phyloP scores from a whole-genome alignment of 2,329 filamentous ascomycete genomes.

The Talaromyces sp. region DNA sequence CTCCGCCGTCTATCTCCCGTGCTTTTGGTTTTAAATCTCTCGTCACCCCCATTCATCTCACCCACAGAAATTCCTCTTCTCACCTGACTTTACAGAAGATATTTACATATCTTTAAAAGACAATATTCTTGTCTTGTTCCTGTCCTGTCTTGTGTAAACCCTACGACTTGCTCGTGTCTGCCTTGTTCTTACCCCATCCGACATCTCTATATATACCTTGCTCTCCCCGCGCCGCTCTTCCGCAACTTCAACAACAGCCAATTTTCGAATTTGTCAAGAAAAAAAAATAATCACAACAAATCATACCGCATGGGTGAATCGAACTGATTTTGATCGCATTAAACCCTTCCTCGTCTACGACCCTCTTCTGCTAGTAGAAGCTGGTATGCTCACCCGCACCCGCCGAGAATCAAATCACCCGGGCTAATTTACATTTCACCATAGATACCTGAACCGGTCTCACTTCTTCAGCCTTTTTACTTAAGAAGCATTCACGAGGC shows the following conservation, averaged over 20 bases:
- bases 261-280: not conserved
- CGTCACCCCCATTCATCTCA: not conserved
- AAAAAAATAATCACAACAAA: not conserved
- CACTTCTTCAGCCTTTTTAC: slow-evolving; percentile 3
- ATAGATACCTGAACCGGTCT: slow-evolving; percentile 5
- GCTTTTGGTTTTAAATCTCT: slow-evolving; percentile 9
- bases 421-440: not conserved
- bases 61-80: not conserved
- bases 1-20: slow-evolving; percentile 3
- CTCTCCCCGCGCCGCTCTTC: slow-evolving; percentile 2
- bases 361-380: not conserved
- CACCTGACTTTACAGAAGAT: not conserved
- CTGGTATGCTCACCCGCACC: slow-evolving; percentile 2
- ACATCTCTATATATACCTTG: not conserved
- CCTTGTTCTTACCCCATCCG: not conserved
- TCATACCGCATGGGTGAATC: not conserved
- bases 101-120: not conserved
- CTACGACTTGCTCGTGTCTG: not conserved
- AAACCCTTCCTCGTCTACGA: not conserved
- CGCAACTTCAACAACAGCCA: not conserved
- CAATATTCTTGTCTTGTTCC: not conserved
- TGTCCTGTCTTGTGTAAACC: slow-evolving; percentile 2
- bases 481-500: not conserved
- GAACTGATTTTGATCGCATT: not conserved
- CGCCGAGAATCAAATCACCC: not conserved